Base-by-base conservation (phyloP, 2,329 filamentous ascomycete species). In the Ascochyta pisi region DNA sequence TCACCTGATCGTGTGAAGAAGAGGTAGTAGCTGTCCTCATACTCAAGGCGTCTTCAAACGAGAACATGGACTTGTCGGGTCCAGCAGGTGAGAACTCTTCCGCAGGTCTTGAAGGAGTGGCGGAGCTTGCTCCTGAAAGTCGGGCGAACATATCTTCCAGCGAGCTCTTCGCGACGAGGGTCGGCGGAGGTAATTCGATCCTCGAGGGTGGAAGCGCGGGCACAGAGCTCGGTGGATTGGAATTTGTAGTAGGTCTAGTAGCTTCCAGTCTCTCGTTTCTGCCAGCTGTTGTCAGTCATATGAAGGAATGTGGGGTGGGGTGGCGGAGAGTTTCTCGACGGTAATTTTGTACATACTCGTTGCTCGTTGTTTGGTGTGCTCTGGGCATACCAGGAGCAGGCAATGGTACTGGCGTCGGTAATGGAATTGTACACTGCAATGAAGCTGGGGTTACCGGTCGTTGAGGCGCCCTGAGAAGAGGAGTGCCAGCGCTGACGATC, bases 111-210 rank as follows among this genome's bases (percentile, higher is more conserved):
- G 50, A 52, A 3, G 24, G 13, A 19, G 41, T 31, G 4, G 38
- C 8, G 6, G 48, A 12, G 6, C 15, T 38, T 27, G 34, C 47
- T 12, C 51, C 41, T 23, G 50, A 62, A 23, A 71, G 50, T 7
- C 61, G 63, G 13, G 64, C 62, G 44, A 63, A 70, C 43, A 68
- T 59, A 19, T 51, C 50, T 1, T 67, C 68, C 15, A 69, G 37
- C 7, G 50, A 54, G 15, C 48, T 38, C 23, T 57, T 61, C 3
- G 27, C 35, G 3, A 19, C 40, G 22, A 42, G n/a, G 19, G 7
- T 31, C 13, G n/a, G 46, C 3, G 26, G 19, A 23, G 33, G 44
- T 7, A 41, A 19, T 9, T 61, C 47, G 12, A 47, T 50, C 45
- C 60, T 54, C 4, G 27, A 40, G 26, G 46, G 52, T 6, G 29